phyloP scores from a whole-genome alignment of 257 asterid genomes.

The Voacanga thouarsii region DNA sequence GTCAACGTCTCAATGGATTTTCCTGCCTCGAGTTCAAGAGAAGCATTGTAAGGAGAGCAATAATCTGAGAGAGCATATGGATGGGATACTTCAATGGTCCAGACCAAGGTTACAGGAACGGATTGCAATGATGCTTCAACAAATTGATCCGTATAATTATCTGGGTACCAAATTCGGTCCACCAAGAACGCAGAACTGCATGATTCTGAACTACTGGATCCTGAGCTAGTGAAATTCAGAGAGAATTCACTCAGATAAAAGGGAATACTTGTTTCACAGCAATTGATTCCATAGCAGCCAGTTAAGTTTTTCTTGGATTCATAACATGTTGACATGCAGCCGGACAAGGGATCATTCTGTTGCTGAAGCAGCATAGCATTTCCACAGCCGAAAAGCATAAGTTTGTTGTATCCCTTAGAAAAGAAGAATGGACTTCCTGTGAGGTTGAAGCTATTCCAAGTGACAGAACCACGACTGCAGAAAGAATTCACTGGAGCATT shows the following conservation, averaged over 20 bases:
- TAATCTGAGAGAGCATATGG: background rate
- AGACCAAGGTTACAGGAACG: slow-evolving; percentile 25
- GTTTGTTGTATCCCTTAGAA: slow-evolving; percentile 12
- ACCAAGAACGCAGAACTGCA: slow-evolving; percentile 24
- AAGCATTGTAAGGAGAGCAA: background rate
- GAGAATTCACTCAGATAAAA: slow-evolving; percentile 11
- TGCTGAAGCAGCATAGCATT: slow-evolving; percentile 15
- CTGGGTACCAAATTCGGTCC: background rate
- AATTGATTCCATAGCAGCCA: no score
- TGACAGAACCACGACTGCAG: background rate
- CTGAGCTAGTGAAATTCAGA: slow-evolving; percentile 14
- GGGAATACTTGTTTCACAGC: no score
- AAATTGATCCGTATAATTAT: background rate
- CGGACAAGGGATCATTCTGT: background rate
- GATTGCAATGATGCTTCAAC: background rate
- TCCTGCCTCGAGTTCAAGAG: background rate
- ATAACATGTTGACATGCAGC: slow-evolving; percentile 1
- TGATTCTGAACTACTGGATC: background rate
- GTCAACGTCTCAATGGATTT: background rate
- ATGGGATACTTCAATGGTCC: background rate
- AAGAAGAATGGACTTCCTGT: slow-evolving; percentile 19
- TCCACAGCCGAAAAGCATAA: slow-evolving; percentile 25
- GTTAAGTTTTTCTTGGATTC: no score
- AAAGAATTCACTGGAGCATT: no score
- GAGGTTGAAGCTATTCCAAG: slow-evolving; percentile 9